Evolutionary conservation across 164 flowering plant genomes (phyloP).

Genomic region (Vitis labrusca): DNA sequence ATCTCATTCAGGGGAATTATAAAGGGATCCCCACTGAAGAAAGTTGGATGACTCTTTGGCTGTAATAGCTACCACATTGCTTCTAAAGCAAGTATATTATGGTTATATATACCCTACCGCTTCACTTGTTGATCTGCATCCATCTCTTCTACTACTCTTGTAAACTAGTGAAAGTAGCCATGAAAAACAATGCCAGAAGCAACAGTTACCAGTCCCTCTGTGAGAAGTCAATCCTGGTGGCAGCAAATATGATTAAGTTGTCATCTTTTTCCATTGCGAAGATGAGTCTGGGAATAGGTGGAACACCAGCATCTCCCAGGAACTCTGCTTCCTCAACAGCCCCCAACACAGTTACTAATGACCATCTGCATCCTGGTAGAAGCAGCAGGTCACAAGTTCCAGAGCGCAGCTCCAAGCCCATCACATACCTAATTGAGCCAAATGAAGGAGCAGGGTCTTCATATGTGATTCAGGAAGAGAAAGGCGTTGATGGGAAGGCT

Average conservation of each 20-base stretch:
- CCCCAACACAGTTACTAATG: background rate
- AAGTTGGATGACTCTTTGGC: slow-evolving; percentile 1
- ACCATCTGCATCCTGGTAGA: background rate
- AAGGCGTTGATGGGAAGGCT: slow-evolving; percentile 27
- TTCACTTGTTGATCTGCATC: no score
- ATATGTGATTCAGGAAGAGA: slow-evolving; percentile 15
- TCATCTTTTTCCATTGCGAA: slow-evolving; percentile 9
- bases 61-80: background rate
- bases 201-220: slow-evolving; percentile 1
- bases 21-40: background rate
- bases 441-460: slow-evolving; percentile 17
- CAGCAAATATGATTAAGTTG: slow-evolving; percentile 1
- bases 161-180: no score
- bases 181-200: no score
- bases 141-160: no score
- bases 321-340: background rate
- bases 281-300: background rate
- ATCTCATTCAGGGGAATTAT: background rate
- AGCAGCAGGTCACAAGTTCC: slow-evolving; percentile 23
- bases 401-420: slow-evolving; percentile 13
- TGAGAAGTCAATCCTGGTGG: slow-evolving; percentile 9
- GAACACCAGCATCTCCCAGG: background rate
- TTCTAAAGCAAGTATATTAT: no score
- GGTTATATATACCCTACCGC: no score
- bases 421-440: slow-evolving; percentile 22